Evolutionary conservation across 495 filamentous ascomycete species (phyloP), one percentile per base, ranked within the genome.

Genomic region (Annulohypoxylon stygium): DNA sequence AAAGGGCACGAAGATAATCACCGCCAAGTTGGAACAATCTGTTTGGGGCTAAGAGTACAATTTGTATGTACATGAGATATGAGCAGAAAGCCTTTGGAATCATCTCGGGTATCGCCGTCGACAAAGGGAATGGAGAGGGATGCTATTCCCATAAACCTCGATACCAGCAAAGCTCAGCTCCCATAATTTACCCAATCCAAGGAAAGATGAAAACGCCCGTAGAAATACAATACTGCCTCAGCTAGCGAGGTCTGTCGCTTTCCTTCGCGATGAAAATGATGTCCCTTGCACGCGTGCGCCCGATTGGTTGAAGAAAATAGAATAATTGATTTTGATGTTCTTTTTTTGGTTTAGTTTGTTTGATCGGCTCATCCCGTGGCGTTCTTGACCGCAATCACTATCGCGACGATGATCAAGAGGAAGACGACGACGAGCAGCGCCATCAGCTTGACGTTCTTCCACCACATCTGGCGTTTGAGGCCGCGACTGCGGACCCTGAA

Each of bases 391-490:
- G 81, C 78, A 45, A 86, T 78, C 6, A 86, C 80, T 14, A 86
- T 83, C 26, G 83, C 76, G 51, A 83, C 71, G 36, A 98, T 74
- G 82, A 99, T 88, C 81, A 99, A 92, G 12, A 94, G 80, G 39
- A 97, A 80, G 47, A 98, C 96, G 54, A 98, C 74, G 2, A 86
- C 88, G 74, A 99, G 81, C 75, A 99, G 79, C 39, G 89, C 89
- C 94, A 98, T 98, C 77, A 94, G 73, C 82, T 97, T 96, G 18
- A 95, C 87, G 83, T 99, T 99, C 91, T 99, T 99, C 95, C 95
- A 99, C 96, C 96, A 99, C 97, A 98, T 98, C 76, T 89, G 85
- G 80, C 96, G 86, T 84, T 95, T 92, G 79, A 99, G 79, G 0
- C 93, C 93, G 26, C 92, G 85, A 77, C 91, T 94, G 70, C 94